Evolutionary conservation across 805 yeast species (phyloP).

Genomic region (Zygosaccharomyces gambellarensis): DNA sequence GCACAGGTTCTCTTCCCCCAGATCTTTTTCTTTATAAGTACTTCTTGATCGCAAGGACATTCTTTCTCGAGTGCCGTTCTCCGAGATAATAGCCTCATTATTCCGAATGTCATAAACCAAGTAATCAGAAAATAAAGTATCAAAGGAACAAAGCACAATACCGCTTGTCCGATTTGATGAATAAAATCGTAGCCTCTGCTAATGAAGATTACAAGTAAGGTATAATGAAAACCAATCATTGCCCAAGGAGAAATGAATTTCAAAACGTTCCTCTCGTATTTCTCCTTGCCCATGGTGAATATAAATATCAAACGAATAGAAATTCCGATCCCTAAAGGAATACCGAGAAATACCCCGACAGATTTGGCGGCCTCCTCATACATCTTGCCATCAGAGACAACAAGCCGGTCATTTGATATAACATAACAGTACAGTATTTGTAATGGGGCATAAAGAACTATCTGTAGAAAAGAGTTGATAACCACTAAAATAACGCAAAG

Average conservation of each 20-base stretch:
- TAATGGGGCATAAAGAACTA: slow-evolving; percentile 50
- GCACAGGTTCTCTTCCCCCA: slow-evolving; percentile 34
- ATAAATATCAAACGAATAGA: slow-evolving; percentile 36
- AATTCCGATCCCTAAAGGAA: slow-evolving; percentile 47
- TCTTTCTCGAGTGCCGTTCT: slow-evolving; percentile 11
- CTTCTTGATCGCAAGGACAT: slow-evolving; percentile 41
- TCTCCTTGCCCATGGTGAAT: slow-evolving; percentile 27
- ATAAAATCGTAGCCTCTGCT: slow-evolving; percentile 46
- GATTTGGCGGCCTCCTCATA: slow-evolving; percentile 43
- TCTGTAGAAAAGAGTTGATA: slow-evolving; percentile 47
- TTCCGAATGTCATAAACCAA: slow-evolving; percentile 44
- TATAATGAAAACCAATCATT: slow-evolving; percentile 47
- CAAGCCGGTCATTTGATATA: slow-evolving; percentile 28
- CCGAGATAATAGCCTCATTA: slow-evolving; percentile 31
- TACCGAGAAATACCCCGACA: slow-evolving; percentile 50
- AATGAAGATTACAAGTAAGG: slow-evolving; percentile 49
- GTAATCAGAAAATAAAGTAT: slow-evolving; percentile 43
- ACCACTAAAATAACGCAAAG: slow-evolving; percentile 51
- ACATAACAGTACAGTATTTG: slow-evolving; percentile 45
- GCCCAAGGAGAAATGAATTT: slow-evolving; percentile 47
- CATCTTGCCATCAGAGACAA: slow-evolving; percentile 13
- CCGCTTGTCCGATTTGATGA: slow-evolving; percentile 44
- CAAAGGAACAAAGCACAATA: slow-evolving; percentile 49
- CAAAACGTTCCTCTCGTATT: slow-evolving; percentile 36
- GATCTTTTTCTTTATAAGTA: slow-evolving; percentile 15